Evolutionary conservation across 2,329 filamentous ascomycete genomes (phyloP).

Genomic region (Alternaria arbusti): DNA sequence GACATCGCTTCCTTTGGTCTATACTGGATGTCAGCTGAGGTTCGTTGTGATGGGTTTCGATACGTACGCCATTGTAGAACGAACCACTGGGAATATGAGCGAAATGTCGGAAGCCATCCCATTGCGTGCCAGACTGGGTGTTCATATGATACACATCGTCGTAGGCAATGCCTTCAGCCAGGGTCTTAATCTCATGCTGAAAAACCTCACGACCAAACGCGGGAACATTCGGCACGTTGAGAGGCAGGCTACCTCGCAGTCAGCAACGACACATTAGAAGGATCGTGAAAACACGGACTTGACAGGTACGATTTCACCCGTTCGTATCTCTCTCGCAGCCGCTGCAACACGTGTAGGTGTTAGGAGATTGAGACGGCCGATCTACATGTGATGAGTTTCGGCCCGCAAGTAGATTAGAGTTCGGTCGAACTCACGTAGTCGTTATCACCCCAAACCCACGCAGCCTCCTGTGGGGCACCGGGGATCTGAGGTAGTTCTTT

Average conservation of each 20-base stretch:
- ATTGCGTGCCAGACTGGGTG: conserved; percentile 54
- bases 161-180: conserved; percentile 46
- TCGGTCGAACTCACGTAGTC: conserved; percentile 51
- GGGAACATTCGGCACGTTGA: conserved; percentile 60
- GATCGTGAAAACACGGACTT: conserved; percentile 51
- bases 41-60: rapidly evolving
- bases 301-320: conserved; percentile 62
- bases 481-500: conserved; percentile 60
- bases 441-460: conserved; percentile 67
- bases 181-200: conserved; percentile 60
- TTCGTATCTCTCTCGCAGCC: conserved; percentile 60
- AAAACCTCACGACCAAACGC: conserved; percentile 61
- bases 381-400: conserved; percentile 28
- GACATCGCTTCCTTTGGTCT: conserved; percentile 52
- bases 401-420: background rate
- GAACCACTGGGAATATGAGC: conserved; percentile 47
- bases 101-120: conserved; percentile 56
- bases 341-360: conserved; percentile 62
- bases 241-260: conserved; percentile 53
- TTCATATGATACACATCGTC: conserved; percentile 54
- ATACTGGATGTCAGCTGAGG: background rate
- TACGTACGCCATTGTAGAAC: conserved; percentile 51
- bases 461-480: conserved; percentile 61
- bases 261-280: background rate
- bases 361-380: conserved; percentile 62